Conservation (phyloP, 2,329 filamentous ascomycete genomes). For the Alternaria consortialis region DNA sequence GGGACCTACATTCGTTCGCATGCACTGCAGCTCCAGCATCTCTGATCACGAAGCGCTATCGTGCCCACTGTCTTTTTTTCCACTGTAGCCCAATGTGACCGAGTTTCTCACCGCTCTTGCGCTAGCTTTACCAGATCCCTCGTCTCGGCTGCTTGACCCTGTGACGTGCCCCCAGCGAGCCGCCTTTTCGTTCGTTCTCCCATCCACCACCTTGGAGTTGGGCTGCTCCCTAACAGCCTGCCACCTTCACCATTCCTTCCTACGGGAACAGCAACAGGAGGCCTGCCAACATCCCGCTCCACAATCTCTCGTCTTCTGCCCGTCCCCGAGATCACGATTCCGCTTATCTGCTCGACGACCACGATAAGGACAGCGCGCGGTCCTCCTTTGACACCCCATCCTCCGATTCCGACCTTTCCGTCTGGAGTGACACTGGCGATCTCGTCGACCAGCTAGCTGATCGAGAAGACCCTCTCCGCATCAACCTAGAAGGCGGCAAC, state of each 20-base stretch:
- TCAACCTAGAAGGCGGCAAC: conserved; percentile 71
- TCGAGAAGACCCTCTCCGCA: conserved; percentile 81
- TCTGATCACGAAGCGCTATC: conserved; percentile 41
- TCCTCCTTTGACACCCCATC: conserved; percentile 65
- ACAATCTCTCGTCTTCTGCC: conserved; percentile 68
- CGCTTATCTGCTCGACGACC: conserved; percentile 53
- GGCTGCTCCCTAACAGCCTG: conserved; percentile 68
- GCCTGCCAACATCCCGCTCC: conserved; percentile 88
- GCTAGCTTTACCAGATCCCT: conserved; percentile 30
- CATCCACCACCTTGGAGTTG: conserved; percentile 40
- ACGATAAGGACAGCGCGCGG: conserved; percentile 62
- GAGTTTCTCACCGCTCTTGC: conserved; percentile 41
- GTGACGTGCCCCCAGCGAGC: conserved; percentile 43
- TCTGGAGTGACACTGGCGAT: conserved; percentile 95
- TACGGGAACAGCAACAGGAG: conserved; percentile 69
- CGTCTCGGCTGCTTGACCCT: conserved; percentile 35
- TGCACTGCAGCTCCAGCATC: conserved; percentile 24
- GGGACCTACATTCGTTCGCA: conserved; percentile 25
- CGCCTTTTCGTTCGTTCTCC: conserved; percentile 36
- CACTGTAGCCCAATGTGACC: conserved; percentile 46
- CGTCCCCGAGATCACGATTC: conserved; percentile 52
- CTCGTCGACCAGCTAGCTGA: conserved; percentile 89
- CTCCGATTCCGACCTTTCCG: conserved; percentile 73
- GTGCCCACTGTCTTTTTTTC: conserved; percentile 31
- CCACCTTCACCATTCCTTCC: conserved; percentile 81